These are phyloP conservation scores for Blastocystis sp. DNA, from an alignment of 352 stramenopile species.

Conservation along the genomic window DNA sequence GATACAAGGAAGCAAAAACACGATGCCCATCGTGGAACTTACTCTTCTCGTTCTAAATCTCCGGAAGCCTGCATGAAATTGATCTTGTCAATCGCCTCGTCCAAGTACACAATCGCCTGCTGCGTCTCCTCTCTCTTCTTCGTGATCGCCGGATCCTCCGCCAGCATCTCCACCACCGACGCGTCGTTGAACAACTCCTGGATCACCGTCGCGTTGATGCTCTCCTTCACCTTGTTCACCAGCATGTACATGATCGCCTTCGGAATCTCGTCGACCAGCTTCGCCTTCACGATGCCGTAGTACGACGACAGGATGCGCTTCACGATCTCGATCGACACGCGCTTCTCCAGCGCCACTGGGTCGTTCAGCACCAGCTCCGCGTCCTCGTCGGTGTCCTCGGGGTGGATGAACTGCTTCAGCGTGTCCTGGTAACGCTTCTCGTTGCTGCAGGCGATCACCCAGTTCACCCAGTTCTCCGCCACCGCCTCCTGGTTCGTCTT, in stretches of 20 bases:
- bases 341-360: constrained; percentile 10
- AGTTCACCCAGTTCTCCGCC: constrained; percentile 44
- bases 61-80: constrained; percentile 17
- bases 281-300: constrained; percentile 29
- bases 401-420: background rate
- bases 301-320: constrained; percentile 25
- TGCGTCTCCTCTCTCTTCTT: constrained; percentile 49
- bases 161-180: constrained; percentile 39
- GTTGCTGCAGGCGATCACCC: constrained; percentile 14
- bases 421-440: constrained; percentile 19
- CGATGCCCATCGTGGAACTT: background rate
- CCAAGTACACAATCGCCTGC: constrained; percentile 39
- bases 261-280: constrained; percentile 17
- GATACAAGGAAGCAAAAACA: background rate
- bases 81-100: constrained; percentile 54
- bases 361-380: constrained; percentile 25
- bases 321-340: constrained; percentile 21
- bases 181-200: constrained; percentile 18
- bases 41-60: background rate
- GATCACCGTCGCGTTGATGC: background rate
- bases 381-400: constrained; percentile 5
- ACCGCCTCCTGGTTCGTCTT: constrained; percentile 12
- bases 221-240: constrained; percentile 36
- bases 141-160: constrained; percentile 34
- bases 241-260: constrained; percentile 53